Evolutionary conservation across 495 filamentous ascomycete genomes (phyloP).

Genomic region (Lophiostoma macrostomum): DNA sequence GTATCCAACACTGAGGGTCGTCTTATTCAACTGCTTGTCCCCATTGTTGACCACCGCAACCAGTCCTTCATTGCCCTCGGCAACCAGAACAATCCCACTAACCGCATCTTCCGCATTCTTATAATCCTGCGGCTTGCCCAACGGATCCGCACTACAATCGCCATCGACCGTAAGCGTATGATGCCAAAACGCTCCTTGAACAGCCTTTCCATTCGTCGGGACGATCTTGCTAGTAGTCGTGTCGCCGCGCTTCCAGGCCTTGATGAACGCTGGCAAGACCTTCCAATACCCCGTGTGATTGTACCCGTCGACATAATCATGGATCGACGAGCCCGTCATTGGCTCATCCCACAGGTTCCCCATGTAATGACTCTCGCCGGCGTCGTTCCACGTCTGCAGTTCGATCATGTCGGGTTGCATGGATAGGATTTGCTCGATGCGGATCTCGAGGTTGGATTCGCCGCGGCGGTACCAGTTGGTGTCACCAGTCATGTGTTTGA

Average conservation of each 20-base stretch:
- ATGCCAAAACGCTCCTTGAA: slow-evolving; percentile 25
- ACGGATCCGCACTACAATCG: slow-evolving; percentile 8
- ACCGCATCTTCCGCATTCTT: slow-evolving; percentile 15
- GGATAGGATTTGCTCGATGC: slow-evolving; percentile 10
- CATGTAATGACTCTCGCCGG: slow-evolving; percentile 21
- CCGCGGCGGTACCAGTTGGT: slow-evolving; percentile 24
- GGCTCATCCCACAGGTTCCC: slow-evolving; percentile 21
- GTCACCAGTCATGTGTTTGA: slow-evolving; percentile 13
- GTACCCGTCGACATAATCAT: slow-evolving; percentile 11
- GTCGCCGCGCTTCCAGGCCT: slow-evolving; percentile 22
- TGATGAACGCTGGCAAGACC: slow-evolving; percentile 7
- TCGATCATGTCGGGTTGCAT: slow-evolving; percentile 23
- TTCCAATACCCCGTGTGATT: slow-evolving; percentile 18
- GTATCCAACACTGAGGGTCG: slow-evolving; percentile 9
- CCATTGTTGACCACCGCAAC: slow-evolving; percentile 18
- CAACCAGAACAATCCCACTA: slow-evolving; percentile 18
- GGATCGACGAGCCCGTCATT: slow-evolving; percentile 5
- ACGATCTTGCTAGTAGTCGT: slow-evolving; percentile 12
- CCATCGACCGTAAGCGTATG: slow-evolving; percentile 11
- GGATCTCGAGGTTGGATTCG: slow-evolving; percentile 16
- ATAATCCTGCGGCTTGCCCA: slow-evolving; percentile 12
- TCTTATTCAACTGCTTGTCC: slow-evolving; percentile 8
- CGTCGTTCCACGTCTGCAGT: slow-evolving; percentile 26
- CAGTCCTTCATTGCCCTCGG: slow-evolving; percentile 1
- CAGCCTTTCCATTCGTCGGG: slow-evolving; percentile 10